Percentiles rank a stretch among this genome's conserved stretches.
These are phyloP conservation scores for Coemansia reversa DNA, from an alignment of 192 early-diverging fungal species.

Conservation along the genomic window DNA sequence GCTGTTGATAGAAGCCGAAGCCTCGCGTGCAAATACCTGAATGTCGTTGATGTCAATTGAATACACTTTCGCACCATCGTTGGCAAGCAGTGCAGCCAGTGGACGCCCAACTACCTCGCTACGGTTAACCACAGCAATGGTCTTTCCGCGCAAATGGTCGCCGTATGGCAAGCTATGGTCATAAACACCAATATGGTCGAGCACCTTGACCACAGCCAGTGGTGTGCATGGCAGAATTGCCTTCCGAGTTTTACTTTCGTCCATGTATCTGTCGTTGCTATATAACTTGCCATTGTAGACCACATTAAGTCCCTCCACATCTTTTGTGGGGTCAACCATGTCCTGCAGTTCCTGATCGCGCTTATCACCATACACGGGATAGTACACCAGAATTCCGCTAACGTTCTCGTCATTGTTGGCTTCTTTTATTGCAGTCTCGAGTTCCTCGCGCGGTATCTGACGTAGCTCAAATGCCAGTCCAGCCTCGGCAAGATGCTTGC, in stretches of 20 bases:
- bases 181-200: constrained; percentile 95
- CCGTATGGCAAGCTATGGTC: constrained; percentile 86
- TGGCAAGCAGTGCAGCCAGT: constrained; percentile 92
- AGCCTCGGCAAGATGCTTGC: constrained; percentile 85
- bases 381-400: constrained; percentile 98
- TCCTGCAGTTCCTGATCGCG: constrained; percentile 96
- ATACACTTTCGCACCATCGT: constrained; percentile 97
- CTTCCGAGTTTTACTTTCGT: constrained; percentile 78
- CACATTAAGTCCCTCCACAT: constrained; percentile 96
- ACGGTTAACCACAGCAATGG: constrained; percentile 92
- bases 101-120: constrained; percentile 97
- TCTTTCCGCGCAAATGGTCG: constrained; percentile 90
- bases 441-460: constrained; percentile 73
- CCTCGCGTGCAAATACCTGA: constrained; percentile 72
- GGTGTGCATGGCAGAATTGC: constrained; percentile 99
- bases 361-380: constrained; percentile 92
- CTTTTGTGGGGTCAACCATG: constrained; percentile 82
- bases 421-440: constrained; percentile 80
- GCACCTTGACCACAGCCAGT: constrained; percentile 91
- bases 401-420: constrained; percentile 85
- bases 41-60: constrained; percentile 91
- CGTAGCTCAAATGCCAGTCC: constrained; percentile 92
- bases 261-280: constrained; percentile 90
- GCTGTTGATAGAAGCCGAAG: constrained; percentile 62
- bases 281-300: constrained; percentile 96